Base-by-base conservation (phyloP, 1,139 yeast genomes). In the Kodamaea alishanica region DNA sequence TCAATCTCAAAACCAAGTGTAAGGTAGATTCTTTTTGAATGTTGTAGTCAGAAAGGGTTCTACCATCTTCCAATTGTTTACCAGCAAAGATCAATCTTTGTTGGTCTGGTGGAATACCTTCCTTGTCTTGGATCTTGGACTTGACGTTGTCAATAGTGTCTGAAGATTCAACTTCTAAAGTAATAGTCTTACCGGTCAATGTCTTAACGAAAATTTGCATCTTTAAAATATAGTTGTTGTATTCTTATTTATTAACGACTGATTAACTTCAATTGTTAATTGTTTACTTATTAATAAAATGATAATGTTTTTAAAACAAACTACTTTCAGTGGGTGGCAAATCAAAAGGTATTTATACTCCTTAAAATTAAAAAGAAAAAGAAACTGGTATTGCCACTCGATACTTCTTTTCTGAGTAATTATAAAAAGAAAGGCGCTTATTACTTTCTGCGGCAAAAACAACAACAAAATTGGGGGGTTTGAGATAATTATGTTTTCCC, bases 11-110 rank as follows among this genome's bases (percentile, higher is more conserved):
- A 48, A 85, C 95, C 72, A 85, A 79, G 70, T 85, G 95, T 48
- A 85, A 71, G 51, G 95, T 85, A 46, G 95, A 85, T 77, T 86
- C 95, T 80, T 86, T 86, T 75, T 86, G 95, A 70, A 86, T 86
- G 86, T 86, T 86, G 88, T 86, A 86, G 46, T 56, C 84, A 32
- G 84, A 77, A 30, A 79, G 58, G 26, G 84, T 78, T 74, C 84
- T 77, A 38, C 84, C 84, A 43, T 79, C 84, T 61, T 79, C 84
- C 52, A 78, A 65, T 61, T 75, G 80, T 60, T 75, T 75, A 73
- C 80, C 79, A 41, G 80, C 79, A 37, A 75, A 75, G 45, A 75
- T 75, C 51, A 75, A 69, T 64, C 79, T 68, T 54, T 73, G 78
- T 56, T 73, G 78, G 57, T 73, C 77, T 53, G 73, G 67, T 59